Evolutionary conservation across 164 flowering plant genomes (phyloP).

Genomic region (Tetrastigma voinierianum): DNA sequence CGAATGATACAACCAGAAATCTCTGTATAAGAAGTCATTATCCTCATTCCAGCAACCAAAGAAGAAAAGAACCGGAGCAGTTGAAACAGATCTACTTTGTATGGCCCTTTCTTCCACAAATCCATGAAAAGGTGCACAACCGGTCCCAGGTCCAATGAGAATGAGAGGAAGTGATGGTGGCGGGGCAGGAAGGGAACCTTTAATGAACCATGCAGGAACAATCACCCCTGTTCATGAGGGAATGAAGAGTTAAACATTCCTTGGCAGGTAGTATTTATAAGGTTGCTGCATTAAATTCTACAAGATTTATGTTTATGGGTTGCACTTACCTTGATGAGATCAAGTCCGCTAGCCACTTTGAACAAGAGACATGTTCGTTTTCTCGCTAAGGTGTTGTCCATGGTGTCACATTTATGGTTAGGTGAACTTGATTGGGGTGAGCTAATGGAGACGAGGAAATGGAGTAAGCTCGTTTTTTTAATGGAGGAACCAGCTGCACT

Average conservation of each 20-base stretch:
- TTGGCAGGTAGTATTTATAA: constrained; percentile 4
- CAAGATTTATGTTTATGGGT: neutral
- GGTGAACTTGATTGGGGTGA: constrained; percentile 84
- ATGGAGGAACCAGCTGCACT: constrained; percentile 89
- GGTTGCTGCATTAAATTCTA: neutral
- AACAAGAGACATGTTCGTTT: constrained; percentile 76
- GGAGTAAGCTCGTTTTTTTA: constrained; percentile 83
- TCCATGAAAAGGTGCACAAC: constrained; percentile 95
- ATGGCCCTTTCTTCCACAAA: constrained; percentile 82
- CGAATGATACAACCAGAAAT: constrained; percentile 74
- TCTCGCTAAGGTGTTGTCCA: constrained; percentile 95
- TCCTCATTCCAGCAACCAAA: constrained; percentile 86
- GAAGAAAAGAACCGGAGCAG: constrained; percentile 76
- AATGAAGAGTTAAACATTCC: neutral
- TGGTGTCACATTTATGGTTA: constrained; percentile 76
- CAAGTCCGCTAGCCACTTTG: constrained; percentile 84
- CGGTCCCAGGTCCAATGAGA: constrained; percentile 95
- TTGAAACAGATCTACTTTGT: constrained; percentile 38
- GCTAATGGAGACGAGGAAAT: constrained; percentile 83
- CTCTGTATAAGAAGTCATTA: constrained; percentile 69
- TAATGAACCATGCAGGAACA: constrained; percentile 84
- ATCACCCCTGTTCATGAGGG: constrained; percentile 38
- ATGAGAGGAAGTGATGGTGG: constrained; percentile 77
- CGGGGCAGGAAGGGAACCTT: constrained; percentile 83
- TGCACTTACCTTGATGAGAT: constrained; percentile 51